A percentile compares a stretch with the other conserved stretches of the same genome.
Evolutionary conservation across 768 basidiomycete species (phyloP).

Genomic region (Lactifluus pinguis): DNA sequence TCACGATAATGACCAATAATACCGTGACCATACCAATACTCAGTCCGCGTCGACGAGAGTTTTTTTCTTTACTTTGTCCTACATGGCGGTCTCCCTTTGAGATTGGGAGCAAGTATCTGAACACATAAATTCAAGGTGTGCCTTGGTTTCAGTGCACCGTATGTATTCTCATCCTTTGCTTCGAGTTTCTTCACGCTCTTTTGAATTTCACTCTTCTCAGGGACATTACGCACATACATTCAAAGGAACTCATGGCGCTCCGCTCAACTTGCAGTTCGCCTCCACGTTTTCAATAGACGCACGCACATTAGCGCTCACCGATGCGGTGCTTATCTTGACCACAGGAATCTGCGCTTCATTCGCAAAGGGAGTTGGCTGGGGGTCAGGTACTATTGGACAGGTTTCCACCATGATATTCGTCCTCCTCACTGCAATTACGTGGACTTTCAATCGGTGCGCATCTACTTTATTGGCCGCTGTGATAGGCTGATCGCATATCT

Average conservation of each 20-base stretch:
- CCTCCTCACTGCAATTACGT: constrained; percentile 65
- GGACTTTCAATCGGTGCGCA: constrained; percentile 66
- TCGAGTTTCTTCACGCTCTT: constrained; percentile 94
- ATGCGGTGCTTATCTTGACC: constrained; percentile 67
- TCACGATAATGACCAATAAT: too few species aligned
- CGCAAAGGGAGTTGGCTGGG: constrained; percentile 63
- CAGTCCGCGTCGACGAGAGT: too few species aligned
- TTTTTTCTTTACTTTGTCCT: neutral
- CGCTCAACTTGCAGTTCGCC: constrained; percentile 74
- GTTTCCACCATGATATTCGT: constrained; percentile 74
- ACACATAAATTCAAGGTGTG: constrained; percentile 50
- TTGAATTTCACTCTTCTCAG: constrained; percentile 83
- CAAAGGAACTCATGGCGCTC: constrained; percentile 67
- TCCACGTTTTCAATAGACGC: constrained; percentile 83
- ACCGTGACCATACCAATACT: too few species aligned
- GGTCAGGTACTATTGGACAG: constrained; percentile 69
- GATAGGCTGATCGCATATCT: neutral
- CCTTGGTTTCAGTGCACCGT: neutral
- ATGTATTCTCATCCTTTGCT: neutral
- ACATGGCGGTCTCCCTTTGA: constrained; percentile 43
- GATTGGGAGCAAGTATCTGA: constrained; percentile 30
- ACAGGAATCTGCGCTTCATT: constrained; percentile 83
- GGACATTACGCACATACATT: too few species aligned
- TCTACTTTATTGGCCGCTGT: neutral
- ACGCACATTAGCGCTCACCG: constrained; percentile 71